Evolutionary conservation across 2,329 filamentous ascomycete species (phyloP).

Genomic region (Exophiala xenobiotica): DNA sequence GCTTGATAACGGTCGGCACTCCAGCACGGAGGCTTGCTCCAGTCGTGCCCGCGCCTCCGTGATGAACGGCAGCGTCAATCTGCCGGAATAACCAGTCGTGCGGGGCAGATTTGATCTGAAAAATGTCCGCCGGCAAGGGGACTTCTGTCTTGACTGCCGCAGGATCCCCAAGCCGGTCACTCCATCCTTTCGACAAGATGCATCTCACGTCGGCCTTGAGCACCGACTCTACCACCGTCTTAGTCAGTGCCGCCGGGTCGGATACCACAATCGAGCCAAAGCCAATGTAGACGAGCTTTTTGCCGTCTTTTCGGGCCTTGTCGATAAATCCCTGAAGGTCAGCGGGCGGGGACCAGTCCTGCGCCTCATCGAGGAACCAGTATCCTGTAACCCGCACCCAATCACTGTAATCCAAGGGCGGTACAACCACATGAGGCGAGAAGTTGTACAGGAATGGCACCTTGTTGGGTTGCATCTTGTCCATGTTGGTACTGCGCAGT

Average conservation of each 20-base stretch:
- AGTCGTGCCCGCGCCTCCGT: conserved; percentile 92
- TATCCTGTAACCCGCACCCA: conserved; percentile 98
- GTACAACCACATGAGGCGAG: conserved; percentile 87
- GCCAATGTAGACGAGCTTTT: conserved; percentile 94
- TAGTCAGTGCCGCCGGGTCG: conserved; percentile 82
- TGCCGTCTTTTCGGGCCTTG: conserved; percentile 74
- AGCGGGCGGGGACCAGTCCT: conserved; percentile 66
- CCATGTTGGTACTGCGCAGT: conserved; percentile 75
- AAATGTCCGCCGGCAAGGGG: conserved; percentile 73
- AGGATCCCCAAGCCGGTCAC: conserved; percentile 70
- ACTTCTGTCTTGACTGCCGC: conserved; percentile 62
- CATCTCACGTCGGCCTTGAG: conserved; percentile 89
- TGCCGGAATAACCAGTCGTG: conserved; percentile 96
- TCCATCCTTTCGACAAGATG: conserved; percentile 96
- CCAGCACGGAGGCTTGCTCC: conserved; percentile 89
- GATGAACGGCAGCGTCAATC: conserved; percentile 90
- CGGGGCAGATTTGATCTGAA: conserved; percentile 83
- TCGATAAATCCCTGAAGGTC: conserved; percentile 79
- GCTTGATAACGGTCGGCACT: conserved; percentile 89
- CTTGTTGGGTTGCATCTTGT: conserved; percentile 93
- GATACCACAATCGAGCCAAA: conserved; percentile 95
- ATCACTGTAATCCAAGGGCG: conserved; percentile 91
- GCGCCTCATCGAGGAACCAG: conserved; percentile 86
- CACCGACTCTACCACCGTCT: conserved; percentile 90
- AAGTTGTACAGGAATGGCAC: conserved; percentile 99